Conservation (phyloP, 2,329 filamentous ascomycete species). For the Mycosphaerella sp. region DNA sequence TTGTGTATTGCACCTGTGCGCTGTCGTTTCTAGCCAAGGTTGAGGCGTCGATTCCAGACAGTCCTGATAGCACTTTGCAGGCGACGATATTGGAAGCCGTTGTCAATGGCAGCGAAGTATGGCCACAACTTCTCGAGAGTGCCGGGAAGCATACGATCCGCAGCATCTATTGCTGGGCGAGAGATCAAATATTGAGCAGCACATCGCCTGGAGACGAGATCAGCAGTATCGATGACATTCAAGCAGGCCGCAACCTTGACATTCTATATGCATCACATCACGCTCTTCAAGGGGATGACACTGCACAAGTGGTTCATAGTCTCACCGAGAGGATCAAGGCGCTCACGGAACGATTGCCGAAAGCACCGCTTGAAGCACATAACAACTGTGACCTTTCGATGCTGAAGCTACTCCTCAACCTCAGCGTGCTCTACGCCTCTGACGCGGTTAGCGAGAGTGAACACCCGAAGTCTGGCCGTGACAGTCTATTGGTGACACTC, state of each 20-base stretch:
- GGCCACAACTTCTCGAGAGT: constrained; percentile 39
- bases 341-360: constrained; percentile 16
- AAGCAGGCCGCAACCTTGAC: constrained; percentile 21
- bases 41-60: constrained; percentile 1
- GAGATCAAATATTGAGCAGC: constrained; percentile 31
- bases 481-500: constrained; percentile 31
- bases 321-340: constrained; percentile 28
- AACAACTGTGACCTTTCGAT: constrained; percentile 5
- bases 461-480: constrained; percentile 26
- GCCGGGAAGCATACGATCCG: constrained; percentile 29
- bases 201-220: constrained; percentile 4
- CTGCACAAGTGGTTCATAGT: constrained; percentile 12
- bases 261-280: constrained; percentile 28
- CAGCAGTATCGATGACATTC: background rate
- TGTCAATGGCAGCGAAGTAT: constrained; percentile 39
- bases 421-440: constrained; percentile 36
- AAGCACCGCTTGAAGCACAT: constrained; percentile 2
- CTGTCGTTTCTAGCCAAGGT: constrained; percentile 16
- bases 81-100: constrained; percentile 37
- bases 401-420: constrained; percentile 35
- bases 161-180: constrained; percentile 30
- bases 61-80: constrained; percentile 13
- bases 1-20: constrained; percentile 19
- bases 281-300: constrained; percentile 16
- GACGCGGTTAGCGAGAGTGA: constrained; percentile 27